Conservation (phyloP, 2,329 filamentous ascomycete genomes). For the Penicillium sp. region DNA sequence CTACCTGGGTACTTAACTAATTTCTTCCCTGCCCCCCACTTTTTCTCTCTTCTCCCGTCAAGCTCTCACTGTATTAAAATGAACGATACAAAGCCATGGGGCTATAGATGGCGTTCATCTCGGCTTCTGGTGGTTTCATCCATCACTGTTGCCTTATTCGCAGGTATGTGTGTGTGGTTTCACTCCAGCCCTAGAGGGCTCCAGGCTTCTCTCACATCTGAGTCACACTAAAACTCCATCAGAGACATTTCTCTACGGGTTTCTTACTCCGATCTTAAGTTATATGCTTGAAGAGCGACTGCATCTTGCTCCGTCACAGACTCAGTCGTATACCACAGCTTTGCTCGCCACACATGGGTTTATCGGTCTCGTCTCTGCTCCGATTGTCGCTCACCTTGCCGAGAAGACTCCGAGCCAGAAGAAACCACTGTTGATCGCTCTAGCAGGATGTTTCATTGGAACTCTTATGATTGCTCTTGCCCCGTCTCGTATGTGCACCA, state of each 20-base stretch:
- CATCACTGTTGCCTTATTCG: slow-evolving; percentile 9
- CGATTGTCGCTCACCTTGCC: slow-evolving; percentile 16
- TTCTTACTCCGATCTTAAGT: slow-evolving; percentile 23
- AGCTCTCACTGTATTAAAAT: not conserved
- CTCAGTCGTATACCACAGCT: slow-evolving; percentile 14
- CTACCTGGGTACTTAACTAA: not conserved
- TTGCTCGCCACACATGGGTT: slow-evolving; percentile 19
- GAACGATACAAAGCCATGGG: slow-evolving; percentile 6
- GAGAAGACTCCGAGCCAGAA: slow-evolving; percentile 25
- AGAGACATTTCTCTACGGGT: slow-evolving; percentile 25
- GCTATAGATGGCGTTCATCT: slow-evolving; percentile 10
- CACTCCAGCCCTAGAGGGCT: not conserved
- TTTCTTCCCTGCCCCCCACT: not conserved
- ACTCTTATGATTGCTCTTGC: slow-evolving; percentile 24
- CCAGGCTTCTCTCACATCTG: not conserved
- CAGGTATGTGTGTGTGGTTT: slow-evolving; percentile 4
- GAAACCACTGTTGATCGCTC: slow-evolving; percentile 22
- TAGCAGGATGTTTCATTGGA: slow-evolving; percentile 24
- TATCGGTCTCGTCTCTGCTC: slow-evolving; percentile 12
- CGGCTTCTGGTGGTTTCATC: slow-evolving; percentile 4
- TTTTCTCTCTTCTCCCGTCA: slow-evolving; percentile 1
- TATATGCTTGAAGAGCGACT: slow-evolving; percentile 21
- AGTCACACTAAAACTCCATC: not conserved
- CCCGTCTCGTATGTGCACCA: slow-evolving; percentile 11
- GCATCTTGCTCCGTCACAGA: slow-evolving; percentile 13